Percentiles rank a stretch among this genome's conserved stretches.
Evolutionary conservation across 495 filamentous ascomycete species (phyloP).

Genomic region (Penicillium cinerascens): DNA sequence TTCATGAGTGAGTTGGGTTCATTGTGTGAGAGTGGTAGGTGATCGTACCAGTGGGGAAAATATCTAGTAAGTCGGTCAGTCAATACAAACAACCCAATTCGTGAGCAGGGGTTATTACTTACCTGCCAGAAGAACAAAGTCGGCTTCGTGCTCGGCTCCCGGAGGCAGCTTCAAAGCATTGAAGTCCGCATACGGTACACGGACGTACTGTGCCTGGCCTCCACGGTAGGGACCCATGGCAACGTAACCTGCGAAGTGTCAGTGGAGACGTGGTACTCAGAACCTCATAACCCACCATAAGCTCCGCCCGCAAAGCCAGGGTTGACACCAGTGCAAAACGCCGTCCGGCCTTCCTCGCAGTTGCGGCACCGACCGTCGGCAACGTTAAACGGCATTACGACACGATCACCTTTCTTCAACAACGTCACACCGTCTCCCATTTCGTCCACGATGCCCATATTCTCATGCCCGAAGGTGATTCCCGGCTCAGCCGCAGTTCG

Average conservation of each 20-base stretch:
- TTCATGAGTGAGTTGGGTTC: not conserved
- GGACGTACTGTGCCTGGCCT: slow-evolving; percentile 52
- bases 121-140: slow-evolving; percentile 46
- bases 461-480: slow-evolving; percentile 57
- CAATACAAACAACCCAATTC: not conserved
- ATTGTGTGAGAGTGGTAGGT: not conserved
- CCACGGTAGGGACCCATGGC: slow-evolving; percentile 58
- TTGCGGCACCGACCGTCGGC: slow-evolving; percentile 56
- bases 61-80: slow-evolving; percentile 31
- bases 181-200: slow-evolving; percentile 57
- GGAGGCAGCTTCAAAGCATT: slow-evolving; percentile 46
- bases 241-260: slow-evolving; percentile 38
- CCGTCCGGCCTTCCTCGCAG: slow-evolving; percentile 56
- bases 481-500: slow-evolving; percentile 48
- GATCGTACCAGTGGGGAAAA: slow-evolving; percentile 51
- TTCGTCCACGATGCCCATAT: slow-evolving; percentile 49
- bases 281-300: slow-evolving; percentile 34
- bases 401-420: slow-evolving; percentile 50
- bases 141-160: slow-evolving; percentile 42
- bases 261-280: not conserved
- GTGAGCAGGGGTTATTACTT: not conserved
- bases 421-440: slow-evolving; percentile 46
- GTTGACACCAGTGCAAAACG: slow-evolving; percentile 56
- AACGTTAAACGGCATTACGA: slow-evolving; percentile 58
- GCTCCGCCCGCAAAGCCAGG: slow-evolving; percentile 58